Evolutionary conservation across 1,284 basidiomycete genomes (phyloP), one percentile per base, ranked within the genome.

Genomic region (Anthracocystis setariae): DNA sequence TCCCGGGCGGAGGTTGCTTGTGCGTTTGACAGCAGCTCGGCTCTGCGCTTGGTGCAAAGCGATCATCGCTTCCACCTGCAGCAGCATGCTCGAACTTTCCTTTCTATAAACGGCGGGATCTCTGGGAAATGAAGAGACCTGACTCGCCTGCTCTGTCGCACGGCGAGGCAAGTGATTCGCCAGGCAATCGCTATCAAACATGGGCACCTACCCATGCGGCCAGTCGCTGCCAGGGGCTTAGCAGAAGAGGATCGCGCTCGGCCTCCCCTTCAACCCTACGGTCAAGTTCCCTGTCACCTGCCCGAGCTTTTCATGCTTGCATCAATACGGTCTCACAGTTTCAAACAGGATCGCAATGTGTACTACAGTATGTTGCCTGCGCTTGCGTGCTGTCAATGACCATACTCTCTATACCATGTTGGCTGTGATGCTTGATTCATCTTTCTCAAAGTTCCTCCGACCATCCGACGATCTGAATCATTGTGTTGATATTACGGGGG

Each of bases 21-120:
- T n/a, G n/a, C n/a, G n/a, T 38, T 51, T 51, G 49, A 51, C 49
- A 51, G 49, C 48, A 3, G 40, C 49, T 51, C 49, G 40, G 40
- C 15, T 33, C 39, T 51, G 49, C 49, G 29, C 37, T 3, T 20
- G 21, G 18, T 20, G 24, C 27, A 38, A 42, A 37, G 21, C 43
- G 56, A 58, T 32, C 24, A 27, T 50, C 47, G 47, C 42, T 24
- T 46, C 27, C 56, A 50, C 27, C 48, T 42, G 5, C 38, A 50
- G 24, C 38, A 17, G n/a, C 39, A 40, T 20, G 53, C 39, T 24
- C 20, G 15, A 46, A n/a, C 13, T 17, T n/a, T 13, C 13, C 32
- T 42, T 37, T 43, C 29, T 35, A 42, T 20, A 42, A 42, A 42
- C 18, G 18, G 3, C 3, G 3, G 8, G 17, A 20, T 17, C 38